Evolutionary conservation across 441 rosid species (phyloP).

Genomic region (Hura crepitans): DNA sequence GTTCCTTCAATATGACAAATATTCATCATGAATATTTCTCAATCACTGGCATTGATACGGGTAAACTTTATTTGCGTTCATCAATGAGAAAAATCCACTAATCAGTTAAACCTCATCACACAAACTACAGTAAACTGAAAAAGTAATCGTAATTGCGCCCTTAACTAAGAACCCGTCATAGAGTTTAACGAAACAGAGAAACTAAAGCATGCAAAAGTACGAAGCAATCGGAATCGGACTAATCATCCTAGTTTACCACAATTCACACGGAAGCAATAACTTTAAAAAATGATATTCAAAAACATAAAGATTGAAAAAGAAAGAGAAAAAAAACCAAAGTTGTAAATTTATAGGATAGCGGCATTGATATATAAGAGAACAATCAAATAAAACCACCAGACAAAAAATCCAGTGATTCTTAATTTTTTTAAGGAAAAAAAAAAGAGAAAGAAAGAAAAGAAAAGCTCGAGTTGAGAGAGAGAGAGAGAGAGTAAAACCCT

Average conservation of each 20-base stretch:
- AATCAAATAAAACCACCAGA: neutral
- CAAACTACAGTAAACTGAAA: neutral
- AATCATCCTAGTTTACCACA: neutral
- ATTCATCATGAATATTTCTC: neutral
- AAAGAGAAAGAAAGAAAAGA: too few relatives aligned
- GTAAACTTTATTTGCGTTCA: neutral
- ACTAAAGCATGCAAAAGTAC: slow-evolving; percentile 1
- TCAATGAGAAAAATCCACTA: neutral
- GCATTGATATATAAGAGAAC: neutral
- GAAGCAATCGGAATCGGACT: neutral
- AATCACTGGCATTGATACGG: neutral
- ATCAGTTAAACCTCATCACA: neutral
- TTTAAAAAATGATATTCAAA: neutral
- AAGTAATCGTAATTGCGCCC: neutral
- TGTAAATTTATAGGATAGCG: neutral
- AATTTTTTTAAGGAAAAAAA: too few relatives aligned
- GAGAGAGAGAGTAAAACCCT: slow-evolving; percentile 1
- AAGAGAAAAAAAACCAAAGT: neutral
- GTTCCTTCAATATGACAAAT: neutral
- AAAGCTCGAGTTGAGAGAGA: neutral
- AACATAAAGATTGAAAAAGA: neutral
- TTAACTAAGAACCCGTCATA: neutral
- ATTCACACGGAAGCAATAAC: neutral
- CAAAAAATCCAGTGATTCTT: neutral
- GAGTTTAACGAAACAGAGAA: neutral